Conservation (phyloP, 116 monocot species). For the Cymodocea nodosa region DNA sequence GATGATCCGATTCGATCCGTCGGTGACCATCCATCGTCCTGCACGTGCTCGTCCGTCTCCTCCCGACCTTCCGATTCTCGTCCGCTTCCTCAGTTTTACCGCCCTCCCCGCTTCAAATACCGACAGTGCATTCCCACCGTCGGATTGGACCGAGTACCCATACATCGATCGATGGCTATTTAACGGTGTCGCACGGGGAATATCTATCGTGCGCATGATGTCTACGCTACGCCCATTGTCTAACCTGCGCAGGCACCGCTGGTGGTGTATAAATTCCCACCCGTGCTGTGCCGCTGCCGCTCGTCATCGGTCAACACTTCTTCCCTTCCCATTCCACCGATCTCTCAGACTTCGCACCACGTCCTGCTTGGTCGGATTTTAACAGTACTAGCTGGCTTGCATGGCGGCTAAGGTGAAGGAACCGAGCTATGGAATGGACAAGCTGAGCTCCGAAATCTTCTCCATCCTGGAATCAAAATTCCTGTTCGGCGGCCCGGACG, state of each 20-base stretch:
- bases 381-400: background rate
- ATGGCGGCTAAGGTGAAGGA: background rate
- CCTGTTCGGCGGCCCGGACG: slow-evolving; percentile 29
- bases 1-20: background rate
- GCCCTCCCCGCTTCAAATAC: background rate
- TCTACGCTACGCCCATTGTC: background rate
- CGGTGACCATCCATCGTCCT: background rate
- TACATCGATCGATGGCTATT: background rate
- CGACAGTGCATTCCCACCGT: background rate
- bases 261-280: no score
- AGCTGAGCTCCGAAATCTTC: slow-evolving; percentile 88
- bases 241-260: background rate
- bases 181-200: background rate
- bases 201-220: background rate
- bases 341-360: background rate
- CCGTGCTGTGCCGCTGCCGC: background rate
- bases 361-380: background rate
- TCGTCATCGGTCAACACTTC: background rate
- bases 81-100: background rate
- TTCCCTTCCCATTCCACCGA: background rate
- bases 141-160: background rate
- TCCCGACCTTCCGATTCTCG: background rate
- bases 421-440: slow-evolving; percentile 29
- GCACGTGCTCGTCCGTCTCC: background rate
- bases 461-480: slow-evolving; percentile 75